A percentile compares a stretch with the other conserved stretches of the same genome.
These are phyloP conservation scores for Prinsepia uniflora DNA, from an alignment of 306 rosid species.

Conservation along the genomic window DNA sequence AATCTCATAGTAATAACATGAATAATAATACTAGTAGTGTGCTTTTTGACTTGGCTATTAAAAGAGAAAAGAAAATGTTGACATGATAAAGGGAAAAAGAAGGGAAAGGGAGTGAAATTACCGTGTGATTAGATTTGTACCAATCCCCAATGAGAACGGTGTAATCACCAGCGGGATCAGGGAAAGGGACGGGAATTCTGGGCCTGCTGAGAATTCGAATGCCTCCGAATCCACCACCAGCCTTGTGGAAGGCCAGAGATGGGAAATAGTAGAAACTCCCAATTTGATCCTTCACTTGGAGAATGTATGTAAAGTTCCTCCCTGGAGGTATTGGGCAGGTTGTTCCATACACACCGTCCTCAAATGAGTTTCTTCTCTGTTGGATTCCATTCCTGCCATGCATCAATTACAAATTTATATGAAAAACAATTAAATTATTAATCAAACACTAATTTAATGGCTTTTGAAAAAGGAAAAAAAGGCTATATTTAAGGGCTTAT, in stretches of 20 bases:
- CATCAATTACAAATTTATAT: no score
- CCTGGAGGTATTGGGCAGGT: constrained; percentile 97
- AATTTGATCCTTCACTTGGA: constrained; percentile 95
- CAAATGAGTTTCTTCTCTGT: constrained; percentile 82
- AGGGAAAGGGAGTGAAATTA: constrained; percentile 10
- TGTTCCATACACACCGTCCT: constrained; percentile 85
- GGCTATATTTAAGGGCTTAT: no score
- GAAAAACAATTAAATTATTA: no score
- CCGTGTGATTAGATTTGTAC: constrained; percentile 90
- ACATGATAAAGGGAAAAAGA: background rate
- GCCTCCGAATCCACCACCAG: constrained; percentile 97
- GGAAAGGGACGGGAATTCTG: constrained; percentile 84
- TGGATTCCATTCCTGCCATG: constrained; percentile 74
- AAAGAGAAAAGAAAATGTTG: background rate
- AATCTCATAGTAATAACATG: no score
- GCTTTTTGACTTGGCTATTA: background rate
- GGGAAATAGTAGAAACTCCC: constrained; percentile 95
- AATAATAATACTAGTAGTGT: no score
- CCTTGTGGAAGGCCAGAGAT: constrained; percentile 89
- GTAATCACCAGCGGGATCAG: constrained; percentile 82
- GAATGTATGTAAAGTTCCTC: constrained; percentile 82
- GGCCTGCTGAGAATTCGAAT: constrained; percentile 94
- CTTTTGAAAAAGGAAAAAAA: no score
- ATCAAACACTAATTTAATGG: no score
- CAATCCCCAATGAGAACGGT: constrained; percentile 93